These are phyloP conservation scores for Neonectria faginata DNA, from an alignment of 2,329 filamentous ascomycete species.

Conservation along the genomic window DNA sequence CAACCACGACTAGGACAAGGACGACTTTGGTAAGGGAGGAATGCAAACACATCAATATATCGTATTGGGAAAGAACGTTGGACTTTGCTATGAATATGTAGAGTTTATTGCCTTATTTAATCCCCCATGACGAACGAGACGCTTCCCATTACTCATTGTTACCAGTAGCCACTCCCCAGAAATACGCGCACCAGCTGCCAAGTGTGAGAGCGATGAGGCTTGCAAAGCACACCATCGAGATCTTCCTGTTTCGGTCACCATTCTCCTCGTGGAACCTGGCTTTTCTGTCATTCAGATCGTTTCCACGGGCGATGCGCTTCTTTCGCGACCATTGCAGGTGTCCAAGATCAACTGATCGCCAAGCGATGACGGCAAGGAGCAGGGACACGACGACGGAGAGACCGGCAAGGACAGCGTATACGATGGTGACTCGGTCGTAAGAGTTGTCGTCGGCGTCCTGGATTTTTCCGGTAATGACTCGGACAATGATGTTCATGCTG, in stretches of 20 bases:
- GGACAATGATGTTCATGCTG: slow-evolving; percentile 68
- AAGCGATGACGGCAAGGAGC: slow-evolving; percentile 52
- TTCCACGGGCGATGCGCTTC: slow-evolving; percentile 58
- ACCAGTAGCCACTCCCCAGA: slow-evolving; percentile 69
- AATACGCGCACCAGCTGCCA: slow-evolving; percentile 66
- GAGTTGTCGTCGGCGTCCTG: slow-evolving; percentile 67
- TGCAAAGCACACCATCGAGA: slow-evolving; percentile 57
- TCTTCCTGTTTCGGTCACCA: slow-evolving; percentile 51
- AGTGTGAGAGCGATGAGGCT: slow-evolving; percentile 58
- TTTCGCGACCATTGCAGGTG: slow-evolving; percentile 68
- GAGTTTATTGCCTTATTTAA: no score
- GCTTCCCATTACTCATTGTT: slow-evolving; percentile 51
- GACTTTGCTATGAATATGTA: no score
- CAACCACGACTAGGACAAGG: no score
- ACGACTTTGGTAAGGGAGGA: no score
- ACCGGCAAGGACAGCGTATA: slow-evolving; percentile 65
- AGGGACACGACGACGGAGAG: slow-evolving; percentile 58
- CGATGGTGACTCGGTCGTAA: slow-evolving; percentile 64
- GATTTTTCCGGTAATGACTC: slow-evolving; percentile 66
- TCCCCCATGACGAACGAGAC: accelerated
- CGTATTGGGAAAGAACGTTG: no score
- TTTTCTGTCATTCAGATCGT: slow-evolving; percentile 56
- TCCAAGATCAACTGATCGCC: slow-evolving; percentile 55
- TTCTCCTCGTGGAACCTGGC: slow-evolving; percentile 53
- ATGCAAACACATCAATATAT: no score